These are phyloP conservation scores for Lyophyllum shimeji DNA, from an alignment of 768 basidiomycete genomes.

Conservation along the genomic window DNA sequence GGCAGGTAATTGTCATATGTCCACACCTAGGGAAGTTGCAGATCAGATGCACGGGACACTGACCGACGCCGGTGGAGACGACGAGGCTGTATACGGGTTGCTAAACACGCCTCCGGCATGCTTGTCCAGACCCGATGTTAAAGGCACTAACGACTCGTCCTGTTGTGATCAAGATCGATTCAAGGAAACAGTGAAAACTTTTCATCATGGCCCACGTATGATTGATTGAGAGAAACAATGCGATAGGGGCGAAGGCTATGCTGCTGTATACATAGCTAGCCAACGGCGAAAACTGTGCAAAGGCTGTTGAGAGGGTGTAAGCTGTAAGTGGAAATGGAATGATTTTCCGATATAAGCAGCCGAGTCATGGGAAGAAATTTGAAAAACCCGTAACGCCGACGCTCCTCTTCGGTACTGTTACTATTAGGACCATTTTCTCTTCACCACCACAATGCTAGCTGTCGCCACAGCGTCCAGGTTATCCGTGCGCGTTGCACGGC, in stretches of 20 bases:
- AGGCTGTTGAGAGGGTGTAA: conserved; percentile 17
- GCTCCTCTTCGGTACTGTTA: conserved; percentile 15
- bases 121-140: no score
- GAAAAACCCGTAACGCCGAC: conserved; percentile 18
- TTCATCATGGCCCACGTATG: no score
- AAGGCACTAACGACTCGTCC: no score
- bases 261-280: conserved; percentile 20
- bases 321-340: conserved; percentile 9
- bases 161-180: no score
- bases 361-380: conserved; percentile 22
- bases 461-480: conserved; percentile 34
- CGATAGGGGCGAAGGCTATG: conserved; percentile 5
- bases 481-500: conserved; percentile 36
- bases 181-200: no score
- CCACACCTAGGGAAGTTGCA: no score
- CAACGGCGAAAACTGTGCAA: conserved; percentile 31
- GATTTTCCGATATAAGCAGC: conserved; percentile 8
- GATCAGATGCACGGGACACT: no score
- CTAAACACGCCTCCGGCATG: no score
- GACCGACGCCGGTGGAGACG: no score
- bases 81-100: no score
- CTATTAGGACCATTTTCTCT: conserved; percentile 10
- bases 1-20: no score
- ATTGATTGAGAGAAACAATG: no score
- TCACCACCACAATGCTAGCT: conserved; percentile 31